A percentile compares a stretch with the other conserved stretches of the same genome.
Evolutionary conservation across 345 rosid species (phyloP).

Genomic region (Eucalyptus caleyi): DNA sequence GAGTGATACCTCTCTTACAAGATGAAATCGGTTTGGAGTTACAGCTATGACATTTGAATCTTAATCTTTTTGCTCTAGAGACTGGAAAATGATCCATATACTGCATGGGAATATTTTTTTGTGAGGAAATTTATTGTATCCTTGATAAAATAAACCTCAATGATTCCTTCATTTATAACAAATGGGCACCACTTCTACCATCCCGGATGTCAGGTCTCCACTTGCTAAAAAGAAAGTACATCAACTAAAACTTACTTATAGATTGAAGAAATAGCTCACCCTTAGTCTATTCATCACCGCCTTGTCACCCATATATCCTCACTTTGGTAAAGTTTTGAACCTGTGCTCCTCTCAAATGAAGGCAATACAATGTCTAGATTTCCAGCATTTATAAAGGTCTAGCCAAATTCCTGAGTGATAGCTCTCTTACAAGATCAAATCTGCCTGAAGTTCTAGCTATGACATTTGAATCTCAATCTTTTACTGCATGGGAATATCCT

Average conservation of each 20-base stretch:
- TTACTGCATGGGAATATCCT: neutral
- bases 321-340: neutral
- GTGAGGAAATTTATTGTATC: neutral
- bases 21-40: neutral
- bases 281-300: neutral
- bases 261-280: neutral
- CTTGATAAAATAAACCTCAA: neutral
- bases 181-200: neutral
- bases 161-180: neutral
- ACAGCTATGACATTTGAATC: neutral
- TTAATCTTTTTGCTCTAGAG: neutral
- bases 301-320: neutral
- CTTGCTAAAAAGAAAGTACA: neutral
- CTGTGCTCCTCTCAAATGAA: neutral
- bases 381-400: neutral
- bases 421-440: neutral
- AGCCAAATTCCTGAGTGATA: neutral
- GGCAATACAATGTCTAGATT: neutral
- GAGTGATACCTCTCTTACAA: neutral
- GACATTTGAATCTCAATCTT: neutral
- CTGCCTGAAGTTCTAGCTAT: neutral
- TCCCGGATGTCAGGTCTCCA: neutral
- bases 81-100: neutral
- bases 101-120: neutral
- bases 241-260: neutral